Conservation (phyloP, 352 stramenopile genomes). For the Phytophthora megakarya region DNA sequence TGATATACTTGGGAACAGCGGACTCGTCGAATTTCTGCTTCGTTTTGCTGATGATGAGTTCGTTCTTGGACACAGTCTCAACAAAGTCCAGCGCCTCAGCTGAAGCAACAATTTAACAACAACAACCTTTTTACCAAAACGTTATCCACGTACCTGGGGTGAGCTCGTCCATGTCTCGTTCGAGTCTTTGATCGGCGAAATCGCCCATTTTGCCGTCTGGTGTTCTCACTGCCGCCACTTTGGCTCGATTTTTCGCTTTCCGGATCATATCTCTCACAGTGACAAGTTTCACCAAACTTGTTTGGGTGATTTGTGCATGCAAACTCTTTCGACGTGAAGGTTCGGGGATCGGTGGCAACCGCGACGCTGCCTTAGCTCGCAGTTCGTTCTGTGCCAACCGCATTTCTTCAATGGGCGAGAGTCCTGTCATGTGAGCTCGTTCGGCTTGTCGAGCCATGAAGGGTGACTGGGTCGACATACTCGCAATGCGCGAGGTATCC, state of each 20-base stretch:
- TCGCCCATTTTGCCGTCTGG: constrained; percentile 39
- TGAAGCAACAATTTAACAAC: constrained; percentile 26
- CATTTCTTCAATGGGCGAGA: constrained; percentile 89
- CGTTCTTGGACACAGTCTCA: constrained; percentile 73
- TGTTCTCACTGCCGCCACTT: constrained; percentile 40
- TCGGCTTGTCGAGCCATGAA: constrained; percentile 84
- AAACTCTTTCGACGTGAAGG: constrained; percentile 22
- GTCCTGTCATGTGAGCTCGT: constrained; percentile 65
- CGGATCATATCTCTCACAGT: constrained; percentile 59
- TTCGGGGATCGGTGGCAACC: constrained; percentile 32
- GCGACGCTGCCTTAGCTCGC: constrained; percentile 66
- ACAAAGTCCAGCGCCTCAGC: constrained; percentile 81
- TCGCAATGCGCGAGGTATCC: constrained; percentile 21
- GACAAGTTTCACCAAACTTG: constrained; percentile 63
- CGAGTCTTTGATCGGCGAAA: constrained; percentile 40
- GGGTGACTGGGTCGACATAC: constrained; percentile 39
- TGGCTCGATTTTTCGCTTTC: constrained; percentile 64
- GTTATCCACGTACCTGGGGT: constrained; percentile 55
- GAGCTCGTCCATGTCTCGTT: constrained; percentile 77
- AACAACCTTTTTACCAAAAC: neutral
- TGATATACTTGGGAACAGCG: constrained; percentile 76
- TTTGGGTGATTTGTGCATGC: constrained; percentile 34
- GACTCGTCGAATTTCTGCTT: constrained; percentile 84
- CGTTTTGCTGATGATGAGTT: constrained; percentile 89
- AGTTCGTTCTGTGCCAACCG: constrained; percentile 80